Conservation (phyloP, 371 early-diverging fungal species). For the Mucor velutinosus region DNA sequence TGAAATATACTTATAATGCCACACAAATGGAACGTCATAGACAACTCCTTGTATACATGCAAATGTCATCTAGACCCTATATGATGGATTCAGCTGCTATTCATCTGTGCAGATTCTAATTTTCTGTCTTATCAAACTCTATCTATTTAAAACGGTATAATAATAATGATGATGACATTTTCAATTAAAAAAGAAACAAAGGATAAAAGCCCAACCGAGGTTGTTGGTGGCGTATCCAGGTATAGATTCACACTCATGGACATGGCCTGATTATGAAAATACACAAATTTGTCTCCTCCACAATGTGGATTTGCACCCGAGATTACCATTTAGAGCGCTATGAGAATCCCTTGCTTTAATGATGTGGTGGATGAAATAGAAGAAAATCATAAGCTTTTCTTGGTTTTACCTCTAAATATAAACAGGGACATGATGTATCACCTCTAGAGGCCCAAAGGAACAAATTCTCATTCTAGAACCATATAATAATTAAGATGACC, state of each 20-base stretch:
- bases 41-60: neutral
- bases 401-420: neutral
- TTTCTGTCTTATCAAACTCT: neutral
- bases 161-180: neutral
- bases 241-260: neutral
- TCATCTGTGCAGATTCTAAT: too few relatives aligned
- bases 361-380: neutral
- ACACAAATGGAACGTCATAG: neutral
- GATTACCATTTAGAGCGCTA: neutral
- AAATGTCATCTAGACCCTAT: neutral
- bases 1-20: neutral
- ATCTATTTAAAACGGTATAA: neutral
- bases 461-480: neutral
- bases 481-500: neutral
- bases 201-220: constrained; percentile 2
- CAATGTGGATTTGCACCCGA: neutral
- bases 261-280: neutral
- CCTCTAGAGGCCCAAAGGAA: neutral
- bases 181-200: neutral
- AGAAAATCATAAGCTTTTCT: neutral
- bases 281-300: neutral
- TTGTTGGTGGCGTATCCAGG: neutral
- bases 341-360: neutral
- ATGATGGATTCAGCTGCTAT: neutral
- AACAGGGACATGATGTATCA: neutral